phyloP scores from a whole-genome alignment of 176 grass and related monocot species.

The Zea luxurians region DNA sequence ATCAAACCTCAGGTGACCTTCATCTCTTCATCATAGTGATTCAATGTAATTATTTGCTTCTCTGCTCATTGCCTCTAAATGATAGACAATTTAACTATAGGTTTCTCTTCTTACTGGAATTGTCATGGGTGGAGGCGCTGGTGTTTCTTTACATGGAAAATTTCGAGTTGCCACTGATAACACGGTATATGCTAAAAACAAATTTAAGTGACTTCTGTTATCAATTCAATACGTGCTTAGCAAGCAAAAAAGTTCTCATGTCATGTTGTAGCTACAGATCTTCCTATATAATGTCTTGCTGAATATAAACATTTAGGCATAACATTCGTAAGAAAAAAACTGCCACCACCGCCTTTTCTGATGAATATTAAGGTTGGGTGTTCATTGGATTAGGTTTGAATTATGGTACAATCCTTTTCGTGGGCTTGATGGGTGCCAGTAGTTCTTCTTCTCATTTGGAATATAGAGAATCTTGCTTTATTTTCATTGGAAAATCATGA shows the following conservation, averaged over 20 bases:
- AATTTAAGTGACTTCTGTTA: not conserved
- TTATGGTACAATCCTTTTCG: not conserved
- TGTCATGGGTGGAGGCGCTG: constrained; percentile 86
- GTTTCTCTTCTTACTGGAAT: constrained; percentile 84
- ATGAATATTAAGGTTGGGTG: not conserved
- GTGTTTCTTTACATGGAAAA: constrained; percentile 85
- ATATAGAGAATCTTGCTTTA: not conserved
- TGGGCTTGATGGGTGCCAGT: not conserved
- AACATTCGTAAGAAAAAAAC: not conserved
- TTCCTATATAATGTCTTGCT: too few relatives aligned
- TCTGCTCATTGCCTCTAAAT: not conserved
- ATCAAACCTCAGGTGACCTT: constrained; percentile 73
- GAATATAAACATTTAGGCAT: too few relatives aligned
- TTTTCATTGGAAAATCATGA: not conserved
- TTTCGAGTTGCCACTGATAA: constrained; percentile 86
- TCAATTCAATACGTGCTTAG: not conserved
- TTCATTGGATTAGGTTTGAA: not conserved
- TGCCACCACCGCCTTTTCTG: not conserved
- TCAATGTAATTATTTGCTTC: constrained; percentile 7
- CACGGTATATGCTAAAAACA: constrained; percentile 53
- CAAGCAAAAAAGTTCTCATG: too few relatives aligned
- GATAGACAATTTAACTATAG: constrained; percentile 39
- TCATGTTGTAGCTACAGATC: not conserved
- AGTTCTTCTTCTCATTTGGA: not conserved
- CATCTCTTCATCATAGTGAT: constrained; percentile 28